phyloP scores from a whole-genome alignment of 441 rosid species.

The Erysimum cheiri region DNA sequence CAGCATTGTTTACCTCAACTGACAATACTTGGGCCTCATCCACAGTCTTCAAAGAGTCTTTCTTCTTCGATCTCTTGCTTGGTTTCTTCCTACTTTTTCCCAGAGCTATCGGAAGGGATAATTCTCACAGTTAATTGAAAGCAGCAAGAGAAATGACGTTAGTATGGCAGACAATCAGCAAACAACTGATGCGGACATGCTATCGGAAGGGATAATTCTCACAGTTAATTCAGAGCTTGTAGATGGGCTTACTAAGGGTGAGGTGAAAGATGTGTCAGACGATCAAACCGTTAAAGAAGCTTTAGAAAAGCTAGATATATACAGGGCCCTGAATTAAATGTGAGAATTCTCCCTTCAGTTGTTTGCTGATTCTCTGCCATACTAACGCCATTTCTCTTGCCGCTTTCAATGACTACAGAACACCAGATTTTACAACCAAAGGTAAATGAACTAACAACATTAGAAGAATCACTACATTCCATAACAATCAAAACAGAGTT shows the following conservation, averaged over 20 bases:
- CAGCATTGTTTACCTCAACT: constrained; percentile 26
- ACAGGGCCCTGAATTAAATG: not conserved
- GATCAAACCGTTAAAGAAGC: fast-evolving
- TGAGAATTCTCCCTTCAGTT: not conserved
- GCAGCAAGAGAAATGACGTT: too few relatives aligned
- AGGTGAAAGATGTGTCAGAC: not conserved
- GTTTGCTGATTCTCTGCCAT: not conserved
- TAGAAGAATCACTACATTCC: not conserved
- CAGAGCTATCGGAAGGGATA: constrained; percentile 29
- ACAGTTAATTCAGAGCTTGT: too few relatives aligned
- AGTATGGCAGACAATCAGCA: too few relatives aligned
- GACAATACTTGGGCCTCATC: constrained; percentile 23
- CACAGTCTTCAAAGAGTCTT: constrained; percentile 3
- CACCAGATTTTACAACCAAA: not conserved
- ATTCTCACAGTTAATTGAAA: constrained; percentile 17
- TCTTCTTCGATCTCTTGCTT: constrained; percentile 40
- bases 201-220: too few relatives aligned
- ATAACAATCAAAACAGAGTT: not conserved
- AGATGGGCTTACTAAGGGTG: constrained; percentile 12
- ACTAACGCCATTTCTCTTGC: not conserved
- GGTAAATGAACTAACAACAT: not conserved
- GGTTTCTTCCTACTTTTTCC: constrained; percentile 30
- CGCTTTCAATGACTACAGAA: constrained; percentile 6
- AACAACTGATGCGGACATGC: too few relatives aligned
- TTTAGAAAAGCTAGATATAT: too few relatives aligned